Evolutionary conservation across 805 yeast species (phyloP).

Genomic region (Wickerhamiella azyma): DNA sequence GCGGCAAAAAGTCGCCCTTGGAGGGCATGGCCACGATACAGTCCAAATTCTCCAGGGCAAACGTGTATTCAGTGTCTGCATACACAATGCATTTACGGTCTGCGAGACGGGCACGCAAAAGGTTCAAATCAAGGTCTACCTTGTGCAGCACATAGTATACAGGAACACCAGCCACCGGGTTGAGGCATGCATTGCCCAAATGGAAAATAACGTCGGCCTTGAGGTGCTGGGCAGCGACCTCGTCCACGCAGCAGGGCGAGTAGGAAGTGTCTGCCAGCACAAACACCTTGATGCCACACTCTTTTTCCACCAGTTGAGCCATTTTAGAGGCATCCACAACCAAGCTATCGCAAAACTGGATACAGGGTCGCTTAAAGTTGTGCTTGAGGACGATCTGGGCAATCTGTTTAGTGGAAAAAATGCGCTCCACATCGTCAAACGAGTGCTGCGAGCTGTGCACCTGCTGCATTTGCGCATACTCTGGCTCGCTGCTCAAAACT

Average conservation of each 20-base stretch:
- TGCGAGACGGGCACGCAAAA: constrained; percentile 32
- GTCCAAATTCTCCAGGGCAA: constrained; percentile 28
- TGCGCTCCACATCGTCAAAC: constrained; percentile 29
- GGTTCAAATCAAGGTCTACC: constrained; percentile 39
- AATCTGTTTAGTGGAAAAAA: constrained; percentile 43
- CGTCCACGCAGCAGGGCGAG: constrained; percentile 91
- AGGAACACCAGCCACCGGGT: constrained; percentile 57
- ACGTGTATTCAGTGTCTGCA: constrained; percentile 61
- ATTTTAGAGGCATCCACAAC: constrained; percentile 69
- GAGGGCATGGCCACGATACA: constrained; percentile 18
- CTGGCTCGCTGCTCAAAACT: constrained; percentile 59
- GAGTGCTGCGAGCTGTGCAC: constrained; percentile 16
- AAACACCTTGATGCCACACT: constrained; percentile 36
- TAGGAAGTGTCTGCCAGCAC: constrained; percentile 91
- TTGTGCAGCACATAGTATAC: constrained; percentile 67
- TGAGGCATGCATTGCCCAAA: constrained; percentile 90
- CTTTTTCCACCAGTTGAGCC: constrained; percentile 29
- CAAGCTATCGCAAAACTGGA: constrained; percentile 80
- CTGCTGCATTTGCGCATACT: constrained; percentile 36
- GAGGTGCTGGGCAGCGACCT: constrained; percentile 92
- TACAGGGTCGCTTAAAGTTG: constrained; percentile 43
- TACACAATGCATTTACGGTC: constrained; percentile 36
- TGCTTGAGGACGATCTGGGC: constrained; percentile 29
- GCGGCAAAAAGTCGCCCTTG: constrained; percentile 14
- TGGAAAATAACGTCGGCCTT: constrained; percentile 74